Evolutionary conservation across 2,329 filamentous ascomycete species (phyloP).

Genomic region (Aspergillus sergii): DNA sequence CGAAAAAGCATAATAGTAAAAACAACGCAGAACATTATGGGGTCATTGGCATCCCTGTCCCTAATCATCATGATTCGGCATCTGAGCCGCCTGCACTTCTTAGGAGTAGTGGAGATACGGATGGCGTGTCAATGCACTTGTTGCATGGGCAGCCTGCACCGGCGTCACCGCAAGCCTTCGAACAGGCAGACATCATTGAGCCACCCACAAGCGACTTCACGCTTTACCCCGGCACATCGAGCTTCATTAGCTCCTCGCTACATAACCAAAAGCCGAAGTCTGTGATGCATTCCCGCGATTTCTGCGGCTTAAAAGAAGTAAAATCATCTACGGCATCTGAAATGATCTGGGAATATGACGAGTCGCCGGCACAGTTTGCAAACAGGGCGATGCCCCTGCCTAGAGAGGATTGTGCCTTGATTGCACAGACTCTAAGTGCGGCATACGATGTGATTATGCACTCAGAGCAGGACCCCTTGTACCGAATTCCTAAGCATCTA

Average conservation of each 20-base stretch:
- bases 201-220: background rate
- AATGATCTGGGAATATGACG: no score
- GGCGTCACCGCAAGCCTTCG: background rate
- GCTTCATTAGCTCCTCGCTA: background rate
- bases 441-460: conserved; percentile 9
- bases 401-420: background rate
- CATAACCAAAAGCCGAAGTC: background rate
- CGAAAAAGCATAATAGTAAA: background rate
- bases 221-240: background rate
- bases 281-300: background rate
- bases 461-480: background rate
- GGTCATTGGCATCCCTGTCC: background rate
- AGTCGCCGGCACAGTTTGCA: background rate
- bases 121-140: background rate
- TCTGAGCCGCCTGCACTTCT: background rate
- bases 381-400: background rate
- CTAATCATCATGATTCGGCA: background rate
- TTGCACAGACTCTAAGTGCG: background rate
- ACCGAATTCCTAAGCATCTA: background rate
- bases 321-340: background rate
- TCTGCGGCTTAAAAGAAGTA: no score
- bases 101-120: background rate
- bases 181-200: background rate
- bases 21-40: background rate
- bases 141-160: background rate